A percentile compares a stretch with the other conserved stretches of the same genome.
Conservation (phyloP, 345 rosid genomes). For the Adansonia digitata region DNA sequence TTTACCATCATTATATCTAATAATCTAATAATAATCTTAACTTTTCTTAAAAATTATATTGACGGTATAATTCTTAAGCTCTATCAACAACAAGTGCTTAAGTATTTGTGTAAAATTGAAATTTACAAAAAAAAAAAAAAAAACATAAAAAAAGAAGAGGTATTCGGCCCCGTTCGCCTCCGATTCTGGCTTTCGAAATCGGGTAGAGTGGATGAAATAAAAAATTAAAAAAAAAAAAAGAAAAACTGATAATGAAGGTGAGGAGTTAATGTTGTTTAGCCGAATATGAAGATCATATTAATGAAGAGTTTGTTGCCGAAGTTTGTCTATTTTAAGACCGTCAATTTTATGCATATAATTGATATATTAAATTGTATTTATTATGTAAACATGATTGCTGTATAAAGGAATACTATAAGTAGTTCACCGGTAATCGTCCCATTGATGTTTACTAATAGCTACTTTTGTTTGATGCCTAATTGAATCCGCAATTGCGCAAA, state of each 20-base stretch:
- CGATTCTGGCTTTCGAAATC: not conserved
- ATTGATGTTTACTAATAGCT: constrained; percentile 1
- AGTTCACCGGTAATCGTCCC: constrained; percentile 1
- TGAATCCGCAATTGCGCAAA: not conserved
- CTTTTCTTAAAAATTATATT: no score
- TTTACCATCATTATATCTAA: no score
- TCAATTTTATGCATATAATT: not conserved
- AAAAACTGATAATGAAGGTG: not conserved
- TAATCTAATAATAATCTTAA: no score
- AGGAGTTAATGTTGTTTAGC: not conserved
- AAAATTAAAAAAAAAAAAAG: no score
- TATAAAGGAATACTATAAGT: not conserved
- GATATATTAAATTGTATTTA: not conserved
- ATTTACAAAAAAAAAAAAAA: no score
- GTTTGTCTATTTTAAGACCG: not conserved
- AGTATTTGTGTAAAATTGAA: no score
- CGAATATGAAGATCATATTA: not conserved
- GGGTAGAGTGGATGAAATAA: not conserved
- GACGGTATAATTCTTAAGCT: no score
- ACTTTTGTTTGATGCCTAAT: not conserved
- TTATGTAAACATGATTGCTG: no score
- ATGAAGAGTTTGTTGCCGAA: not conserved
- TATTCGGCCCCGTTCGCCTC: not conserved
- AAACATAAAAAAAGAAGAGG: no score
- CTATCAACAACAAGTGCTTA: no score